Percentiles rank a stretch among this genome's conserved stretches.
These are phyloP conservation scores for Chlorella sorokiniana DNA, from an alignment of 139 green algal species.

Conservation along the genomic window DNA sequence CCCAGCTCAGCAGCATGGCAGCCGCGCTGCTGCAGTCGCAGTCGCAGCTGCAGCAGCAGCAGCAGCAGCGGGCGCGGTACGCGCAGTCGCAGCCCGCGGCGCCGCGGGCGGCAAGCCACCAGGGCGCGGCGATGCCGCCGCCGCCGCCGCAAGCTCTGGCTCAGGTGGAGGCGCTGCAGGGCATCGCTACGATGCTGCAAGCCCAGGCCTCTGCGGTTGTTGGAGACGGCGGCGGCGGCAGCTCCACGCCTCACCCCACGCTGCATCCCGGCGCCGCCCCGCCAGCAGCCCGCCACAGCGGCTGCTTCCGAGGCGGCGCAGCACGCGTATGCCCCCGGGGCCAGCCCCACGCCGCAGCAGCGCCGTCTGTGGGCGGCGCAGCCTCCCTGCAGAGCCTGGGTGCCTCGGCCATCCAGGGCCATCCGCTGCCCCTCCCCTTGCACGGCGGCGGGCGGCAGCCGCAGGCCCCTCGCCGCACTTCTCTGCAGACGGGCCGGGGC, in stretches of 20 bases:
- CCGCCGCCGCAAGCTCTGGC: background rate
- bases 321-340: background rate
- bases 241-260: background rate
- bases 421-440: conserved; percentile 21
- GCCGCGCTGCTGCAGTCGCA: conserved; percentile 27
- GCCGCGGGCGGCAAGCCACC: background rate
- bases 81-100: background rate
- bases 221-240: background rate
- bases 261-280: background rate
- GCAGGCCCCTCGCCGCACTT: background rate
- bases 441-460: background rate
- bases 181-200: conserved; percentile 18
- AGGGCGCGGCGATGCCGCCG: background rate
- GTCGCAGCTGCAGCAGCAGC: conserved; percentile 13
- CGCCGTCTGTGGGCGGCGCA: background rate
- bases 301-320: background rate
- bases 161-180: conserved; percentile 11
- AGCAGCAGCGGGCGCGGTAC: background rate
- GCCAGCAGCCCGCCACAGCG: background rate
- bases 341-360: background rate
- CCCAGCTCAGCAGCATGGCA: conserved; percentile 20
- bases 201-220: conserved; percentile 21
- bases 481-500: too few species aligned
- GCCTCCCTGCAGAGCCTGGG: conserved; percentile 21
- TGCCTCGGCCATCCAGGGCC: conserved; percentile 23